Evolutionary conservation across 768 basidiomycete genomes (phyloP).

Genomic region (Filobasidium wieringae): DNA sequence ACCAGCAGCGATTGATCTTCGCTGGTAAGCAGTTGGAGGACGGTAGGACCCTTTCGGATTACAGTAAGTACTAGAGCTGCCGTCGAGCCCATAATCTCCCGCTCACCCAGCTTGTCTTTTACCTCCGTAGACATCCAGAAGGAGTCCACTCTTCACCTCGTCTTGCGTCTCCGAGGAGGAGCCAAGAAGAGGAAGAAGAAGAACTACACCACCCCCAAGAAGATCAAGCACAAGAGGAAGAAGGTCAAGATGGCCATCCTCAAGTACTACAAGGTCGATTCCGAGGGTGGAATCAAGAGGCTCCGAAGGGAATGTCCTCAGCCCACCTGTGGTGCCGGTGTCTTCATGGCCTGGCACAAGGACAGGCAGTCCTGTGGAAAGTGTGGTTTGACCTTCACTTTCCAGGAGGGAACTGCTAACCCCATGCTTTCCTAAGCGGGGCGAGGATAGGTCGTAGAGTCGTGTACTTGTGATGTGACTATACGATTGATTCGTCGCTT

Average conservation of each 20-base stretch:
- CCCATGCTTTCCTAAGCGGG: too few species aligned
- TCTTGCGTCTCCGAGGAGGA: conserved; percentile 96
- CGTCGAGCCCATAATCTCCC: neutral
- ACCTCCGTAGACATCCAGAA: conserved; percentile 81
- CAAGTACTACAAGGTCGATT: conserved; percentile 99
- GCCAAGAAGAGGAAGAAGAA: conserved; percentile 99
- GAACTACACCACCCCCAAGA: conserved; percentile 94
- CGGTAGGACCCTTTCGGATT: conserved; percentile 60
- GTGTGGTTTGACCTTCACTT: conserved; percentile 36
- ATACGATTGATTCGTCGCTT: too few species aligned
- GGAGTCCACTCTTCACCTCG: conserved; percentile 95
- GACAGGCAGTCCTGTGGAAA: conserved; percentile 93
- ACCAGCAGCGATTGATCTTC: conserved; percentile 97
- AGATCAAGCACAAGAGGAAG: conserved; percentile 99
- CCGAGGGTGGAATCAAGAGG: conserved; percentile 98
- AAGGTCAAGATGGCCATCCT: conserved; percentile 99
- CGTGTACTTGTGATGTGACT: too few species aligned
- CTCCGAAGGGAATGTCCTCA: conserved; percentile 78
- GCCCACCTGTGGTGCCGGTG: conserved; percentile 44
- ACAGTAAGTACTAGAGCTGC: conserved; percentile 19
- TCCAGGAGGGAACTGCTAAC: too few species aligned
- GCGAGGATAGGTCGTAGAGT: too few species aligned
- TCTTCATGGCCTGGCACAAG: conserved; percentile 88
- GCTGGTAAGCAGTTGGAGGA: conserved; percentile 99
- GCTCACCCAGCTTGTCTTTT: neutral